These are phyloP conservation scores for Capronia coronata DNA, from an alignment of 2,329 filamentous ascomycete genomes.

Conservation along the genomic window DNA sequence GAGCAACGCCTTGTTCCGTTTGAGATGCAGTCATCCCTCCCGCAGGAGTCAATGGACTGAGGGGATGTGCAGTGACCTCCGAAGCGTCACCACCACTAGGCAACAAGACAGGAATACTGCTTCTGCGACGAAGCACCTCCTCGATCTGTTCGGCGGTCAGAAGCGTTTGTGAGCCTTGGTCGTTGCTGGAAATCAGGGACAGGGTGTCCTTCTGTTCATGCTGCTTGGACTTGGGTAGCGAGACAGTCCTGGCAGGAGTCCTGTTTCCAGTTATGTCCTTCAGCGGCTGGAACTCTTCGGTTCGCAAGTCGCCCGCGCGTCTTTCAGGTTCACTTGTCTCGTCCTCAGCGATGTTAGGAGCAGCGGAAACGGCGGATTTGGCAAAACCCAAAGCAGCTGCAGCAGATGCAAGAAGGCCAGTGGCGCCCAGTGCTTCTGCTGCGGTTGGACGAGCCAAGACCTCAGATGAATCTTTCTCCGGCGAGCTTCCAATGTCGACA, in stretches of 20 bases:
- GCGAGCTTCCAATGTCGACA: slow-evolving; percentile 33
- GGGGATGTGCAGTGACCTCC: slow-evolving; percentile 17
- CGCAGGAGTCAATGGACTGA: slow-evolving; percentile 18
- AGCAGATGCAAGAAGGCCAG: slow-evolving; percentile 24
- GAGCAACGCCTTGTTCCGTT: neutral
- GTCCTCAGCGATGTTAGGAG: slow-evolving; percentile 56
- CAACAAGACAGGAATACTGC: slow-evolving; percentile 30
- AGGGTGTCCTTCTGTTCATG: slow-evolving; percentile 1
- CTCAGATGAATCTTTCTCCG: slow-evolving; percentile 22
- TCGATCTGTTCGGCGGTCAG: slow-evolving; percentile 80
- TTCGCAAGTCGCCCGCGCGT: slow-evolving; percentile 33
- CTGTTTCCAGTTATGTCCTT: slow-evolving; percentile 58
- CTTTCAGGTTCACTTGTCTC: slow-evolving; percentile 52
- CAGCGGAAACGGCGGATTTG: slow-evolving; percentile 32
- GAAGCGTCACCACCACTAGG: slow-evolving; percentile 33
- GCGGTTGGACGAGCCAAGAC: slow-evolving; percentile 33
- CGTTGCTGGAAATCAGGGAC: slow-evolving; percentile 46
- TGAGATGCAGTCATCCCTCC: slow-evolving; percentile 2
- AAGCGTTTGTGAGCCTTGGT: slow-evolving; percentile 74
- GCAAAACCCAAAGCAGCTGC: slow-evolving; percentile 24
- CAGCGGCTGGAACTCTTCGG: slow-evolving; percentile 43
- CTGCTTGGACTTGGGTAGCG: neutral
- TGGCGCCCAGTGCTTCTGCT: slow-evolving; percentile 31
- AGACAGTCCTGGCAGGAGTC: slow-evolving; percentile 28
- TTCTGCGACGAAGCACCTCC: slow-evolving; percentile 51